phyloP scores from a whole-genome alignment of 345 rosid genomes.

The Camelina hispida region DNA sequence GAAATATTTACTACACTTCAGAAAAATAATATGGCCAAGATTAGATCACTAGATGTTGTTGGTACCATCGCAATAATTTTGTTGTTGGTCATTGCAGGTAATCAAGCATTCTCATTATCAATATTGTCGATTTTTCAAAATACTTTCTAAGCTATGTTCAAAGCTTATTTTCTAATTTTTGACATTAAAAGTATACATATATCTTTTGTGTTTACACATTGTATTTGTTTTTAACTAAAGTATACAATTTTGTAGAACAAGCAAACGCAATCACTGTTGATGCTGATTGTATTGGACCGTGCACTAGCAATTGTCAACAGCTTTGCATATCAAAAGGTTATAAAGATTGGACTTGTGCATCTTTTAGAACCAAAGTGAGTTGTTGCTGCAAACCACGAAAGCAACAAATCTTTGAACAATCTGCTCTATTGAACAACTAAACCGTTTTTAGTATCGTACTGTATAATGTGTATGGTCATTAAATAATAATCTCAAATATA shows the following conservation, averaged over 20 bases:
- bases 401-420: background rate
- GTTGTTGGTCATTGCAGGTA: slow-evolving; percentile 30
- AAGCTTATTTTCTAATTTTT: background rate
- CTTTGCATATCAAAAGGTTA: background rate
- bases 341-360: background rate
- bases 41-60: background rate
- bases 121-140: background rate
- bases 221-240: background rate
- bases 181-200: background rate
- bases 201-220: background rate
- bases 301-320: background rate
- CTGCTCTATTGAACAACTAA: background rate
- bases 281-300: slow-evolving; percentile 15
- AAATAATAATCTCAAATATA: background rate
- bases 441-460: background rate
- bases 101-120: slow-evolving; percentile 1
- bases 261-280: background rate
- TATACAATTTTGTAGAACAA: background rate
- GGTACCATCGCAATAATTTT: slow-evolving; percentile 6
- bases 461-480: background rate
- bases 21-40: slow-evolving; percentile 13
- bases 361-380: background rate
- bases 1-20: background rate
- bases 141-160: background rate
- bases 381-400: slow-evolving; percentile 21